Conservation (phyloP, 805 yeast genomes). For the Wickerhamomyces hampshirensis region DNA sequence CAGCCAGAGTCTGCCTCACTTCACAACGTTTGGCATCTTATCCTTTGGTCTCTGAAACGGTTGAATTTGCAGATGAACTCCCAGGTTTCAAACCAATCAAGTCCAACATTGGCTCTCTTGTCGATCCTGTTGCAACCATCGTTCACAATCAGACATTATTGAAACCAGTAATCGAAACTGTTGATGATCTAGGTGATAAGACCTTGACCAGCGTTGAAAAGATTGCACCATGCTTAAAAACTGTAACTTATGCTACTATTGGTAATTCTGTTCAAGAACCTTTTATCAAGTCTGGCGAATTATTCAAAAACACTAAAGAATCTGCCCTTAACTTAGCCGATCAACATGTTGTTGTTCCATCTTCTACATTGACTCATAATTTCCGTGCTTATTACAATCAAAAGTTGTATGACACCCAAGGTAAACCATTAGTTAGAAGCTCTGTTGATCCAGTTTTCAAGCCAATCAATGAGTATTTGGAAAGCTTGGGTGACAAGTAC, state of each 20-base stretch:
- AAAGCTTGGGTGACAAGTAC: constrained; percentile 36
- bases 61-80: constrained; percentile 28
- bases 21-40: constrained; percentile 39
- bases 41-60: constrained; percentile 43
- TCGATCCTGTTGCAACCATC: constrained; percentile 25
- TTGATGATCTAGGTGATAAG: constrained; percentile 51
- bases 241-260: constrained; percentile 45
- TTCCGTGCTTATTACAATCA: constrained; percentile 47
- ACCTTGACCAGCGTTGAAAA: constrained; percentile 55
- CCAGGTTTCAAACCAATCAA: constrained; percentile 34
- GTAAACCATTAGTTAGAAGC: constrained; percentile 60
- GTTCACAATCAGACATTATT: constrained; percentile 29
- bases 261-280: constrained; percentile 50
- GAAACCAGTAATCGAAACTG: constrained; percentile 39
- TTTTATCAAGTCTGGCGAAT: constrained; percentile 38
- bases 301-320: constrained; percentile 31
- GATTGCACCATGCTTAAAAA: constrained; percentile 53
- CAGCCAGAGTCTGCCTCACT: constrained; percentile 7
- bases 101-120: constrained; percentile 24
- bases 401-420: constrained; percentile 50
- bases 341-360: constrained; percentile 39
- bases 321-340: constrained; percentile 30
- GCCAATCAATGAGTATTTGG: constrained; percentile 56
- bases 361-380: constrained; percentile 41
- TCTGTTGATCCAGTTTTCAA: constrained; percentile 55